Evolutionary conservation across 306 rosid species (phyloP).

Genomic region (Rubus parviflorus): DNA sequence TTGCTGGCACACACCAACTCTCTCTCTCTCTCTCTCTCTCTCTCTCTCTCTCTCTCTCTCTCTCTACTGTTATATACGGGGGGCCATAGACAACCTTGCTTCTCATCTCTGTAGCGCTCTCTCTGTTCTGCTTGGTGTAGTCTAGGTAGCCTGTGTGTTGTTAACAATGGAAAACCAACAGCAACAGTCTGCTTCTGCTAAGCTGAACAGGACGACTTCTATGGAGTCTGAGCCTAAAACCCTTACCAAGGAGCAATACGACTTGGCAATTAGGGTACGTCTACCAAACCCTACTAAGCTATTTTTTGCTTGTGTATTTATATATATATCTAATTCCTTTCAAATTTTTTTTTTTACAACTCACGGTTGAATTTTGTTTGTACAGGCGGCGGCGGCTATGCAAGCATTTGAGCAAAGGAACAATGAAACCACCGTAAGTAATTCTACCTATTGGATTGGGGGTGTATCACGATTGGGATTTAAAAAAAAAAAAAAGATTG

Average conservation of each 20-base stretch:
- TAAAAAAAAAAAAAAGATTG: too few relatives aligned
- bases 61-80: neutral
- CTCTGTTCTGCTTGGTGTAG: neutral
- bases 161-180: neutral
- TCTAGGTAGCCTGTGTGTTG: neutral
- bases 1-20: conserved; percentile 3
- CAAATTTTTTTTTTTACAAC: neutral
- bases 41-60: neutral
- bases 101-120: neutral
- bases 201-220: conserved; percentile 40
- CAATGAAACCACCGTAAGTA: neutral
- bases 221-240: conserved; percentile 50
- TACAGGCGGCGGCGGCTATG: neutral
- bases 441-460: too few relatives aligned
- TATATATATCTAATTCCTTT: neutral
- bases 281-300: neutral
- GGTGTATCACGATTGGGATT: neutral
- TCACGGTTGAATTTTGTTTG: neutral
- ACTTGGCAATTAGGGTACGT: conserved; percentile 38
- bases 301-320: neutral
- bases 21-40: neutral
- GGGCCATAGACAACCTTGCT: neutral
- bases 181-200: neutral
- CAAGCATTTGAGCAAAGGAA: neutral
- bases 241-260: conserved; percentile 23